phyloP scores from a whole-genome alignment of 106 monocot genomes.

The Gastrodia elata region DNA sequence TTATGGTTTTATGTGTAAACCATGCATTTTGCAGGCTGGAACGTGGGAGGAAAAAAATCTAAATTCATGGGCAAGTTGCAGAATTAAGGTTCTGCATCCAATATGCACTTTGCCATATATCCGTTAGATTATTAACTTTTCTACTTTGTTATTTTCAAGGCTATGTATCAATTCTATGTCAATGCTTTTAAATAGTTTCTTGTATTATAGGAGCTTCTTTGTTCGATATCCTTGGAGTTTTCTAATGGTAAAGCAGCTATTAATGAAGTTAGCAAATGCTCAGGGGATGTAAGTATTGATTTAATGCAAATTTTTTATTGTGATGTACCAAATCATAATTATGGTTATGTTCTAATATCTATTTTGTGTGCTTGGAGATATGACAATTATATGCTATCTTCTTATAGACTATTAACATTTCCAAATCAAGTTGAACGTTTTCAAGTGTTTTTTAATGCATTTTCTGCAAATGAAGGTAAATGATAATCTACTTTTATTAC shows the following conservation, averaged over 20 bases:
- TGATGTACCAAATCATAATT: not conserved
- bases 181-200: conserved; percentile 3
- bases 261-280: conserved; percentile 68
- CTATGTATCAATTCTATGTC: not conserved
- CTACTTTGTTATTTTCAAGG: no score
- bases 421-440: not conserved
- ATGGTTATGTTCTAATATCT: not conserved
- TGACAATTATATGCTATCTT: not conserved
- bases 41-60: conserved; percentile 98
- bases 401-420: not conserved
- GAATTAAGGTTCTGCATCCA: conserved; percentile 58
- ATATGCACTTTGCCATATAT: no score
- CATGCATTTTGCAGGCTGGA: conserved; percentile 65
- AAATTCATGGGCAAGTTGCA: conserved; percentile 82
- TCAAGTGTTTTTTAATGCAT: not conserved
- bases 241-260: conserved; percentile 58
- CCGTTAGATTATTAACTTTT: no score
- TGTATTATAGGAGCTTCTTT: conserved; percentile 64
- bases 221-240: conserved; percentile 55
- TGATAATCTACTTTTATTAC: not conserved
- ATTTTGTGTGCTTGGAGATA: not conserved
- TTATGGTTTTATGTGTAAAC: not conserved
- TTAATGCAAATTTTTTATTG: not conserved
- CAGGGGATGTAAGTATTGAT: conserved; percentile 75
- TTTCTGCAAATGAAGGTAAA: not conserved